Evolutionary conservation across 768 basidiomycete species (phyloP), one percentile per base, ranked within the genome.

Genomic region (Psilocybe tampanensis): DNA sequence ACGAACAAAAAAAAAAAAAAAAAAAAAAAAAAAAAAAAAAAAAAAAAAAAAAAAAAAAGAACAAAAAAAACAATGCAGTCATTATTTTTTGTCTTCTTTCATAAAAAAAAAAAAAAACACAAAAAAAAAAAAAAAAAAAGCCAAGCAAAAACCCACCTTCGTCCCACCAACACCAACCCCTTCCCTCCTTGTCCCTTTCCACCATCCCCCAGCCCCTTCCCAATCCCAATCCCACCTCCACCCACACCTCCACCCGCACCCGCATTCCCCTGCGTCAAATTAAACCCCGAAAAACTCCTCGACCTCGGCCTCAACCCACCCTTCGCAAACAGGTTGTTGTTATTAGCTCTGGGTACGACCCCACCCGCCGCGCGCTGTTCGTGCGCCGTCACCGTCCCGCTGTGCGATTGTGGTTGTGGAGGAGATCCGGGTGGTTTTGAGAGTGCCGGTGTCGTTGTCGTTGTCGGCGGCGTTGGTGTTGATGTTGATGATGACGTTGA

Each of bases 231-330:
- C 68, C 45, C 52, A 76, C 76, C 73, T 74, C 51, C 59, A 23
- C 44, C 68, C 67, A n/a, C n/a, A n/a, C n/a, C n/a, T n/a, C n/a
- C 8, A 72, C 33, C 13, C 33, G 67, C 42, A 15, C 67, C 60
- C 2, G 71, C 64, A 49, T 79, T 74, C 3, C 67, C 52, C 6
- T 52, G 61, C 4, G 69, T 62, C 9, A 60, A 63, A 49, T 84
- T 81, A 69, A 91, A 87, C 2, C 83, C 87, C 8, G 90, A 92
- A 66, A 93, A 93, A 60, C 90, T 92, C 63, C 89, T 73, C 19
- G 89, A 91, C 48, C 90, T 70, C 4, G 91, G 92, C 5, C 91
- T 73, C 8, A 74, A 63, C 29, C 29, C 29, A 4, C 29, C 29
- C 29, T n/a, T n/a, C n/a, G n/a, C n/a, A n/a, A n/a, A n/a, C n/a